phyloP scores from a whole-genome alignment of 768 basidiomycete species.

The Suillus placidus region DNA sequence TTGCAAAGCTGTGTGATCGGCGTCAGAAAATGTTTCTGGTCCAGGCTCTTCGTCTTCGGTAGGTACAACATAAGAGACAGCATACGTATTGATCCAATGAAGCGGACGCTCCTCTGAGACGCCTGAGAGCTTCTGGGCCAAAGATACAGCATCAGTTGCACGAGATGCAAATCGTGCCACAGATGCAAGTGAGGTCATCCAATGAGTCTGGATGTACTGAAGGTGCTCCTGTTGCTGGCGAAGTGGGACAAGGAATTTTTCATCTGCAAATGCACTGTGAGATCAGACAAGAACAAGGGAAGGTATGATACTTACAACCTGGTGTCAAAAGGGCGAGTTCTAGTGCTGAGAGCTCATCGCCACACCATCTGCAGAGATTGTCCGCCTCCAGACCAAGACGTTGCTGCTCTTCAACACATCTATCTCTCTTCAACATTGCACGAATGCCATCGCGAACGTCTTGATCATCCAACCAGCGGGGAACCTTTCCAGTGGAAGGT shows the following conservation, averaged over 20 bases:
- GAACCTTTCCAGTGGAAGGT: constrained; percentile 12
- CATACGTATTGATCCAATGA: not conserved
- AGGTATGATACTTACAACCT: constrained; percentile 7
- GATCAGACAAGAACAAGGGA: not conserved
- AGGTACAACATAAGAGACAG: not conserved
- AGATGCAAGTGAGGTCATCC: constrained; percentile 16
- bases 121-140: not conserved
- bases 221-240: constrained; percentile 13
- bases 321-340: constrained; percentile 10
- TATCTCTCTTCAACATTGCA: constrained; percentile 15
- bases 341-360: not conserved
- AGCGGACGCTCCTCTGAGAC: not conserved
- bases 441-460: constrained; percentile 9
- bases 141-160: not conserved
- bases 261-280: constrained; percentile 7
- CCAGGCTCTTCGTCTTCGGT: not conserved
- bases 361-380: not conserved
- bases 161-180: not conserved
- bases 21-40: not conserved
- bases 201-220: constrained; percentile 17
- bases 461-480: constrained; percentile 17
- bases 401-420: not conserved
- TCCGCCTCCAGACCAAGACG: not conserved
- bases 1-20: not conserved
- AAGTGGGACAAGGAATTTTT: not conserved